Conservation (phyloP, 768 basidiomycete genomes). For the Podaxis sp. region DNA sequence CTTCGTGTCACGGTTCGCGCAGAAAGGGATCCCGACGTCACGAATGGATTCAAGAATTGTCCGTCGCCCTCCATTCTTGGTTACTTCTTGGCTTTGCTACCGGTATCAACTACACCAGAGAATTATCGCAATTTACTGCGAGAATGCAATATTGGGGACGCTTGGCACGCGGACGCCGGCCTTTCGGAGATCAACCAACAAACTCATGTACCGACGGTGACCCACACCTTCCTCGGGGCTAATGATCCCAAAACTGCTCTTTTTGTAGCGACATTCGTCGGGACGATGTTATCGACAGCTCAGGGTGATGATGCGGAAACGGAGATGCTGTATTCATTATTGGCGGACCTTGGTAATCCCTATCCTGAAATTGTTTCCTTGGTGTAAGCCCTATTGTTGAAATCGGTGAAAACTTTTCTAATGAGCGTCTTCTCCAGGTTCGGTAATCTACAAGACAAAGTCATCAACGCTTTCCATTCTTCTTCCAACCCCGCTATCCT, state of each 20-base stretch:
- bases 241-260: slow-evolving; percentile 62
- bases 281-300: slow-evolving; percentile 68
- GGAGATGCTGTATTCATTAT: slow-evolving; percentile 70
- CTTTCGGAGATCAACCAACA: slow-evolving; percentile 35
- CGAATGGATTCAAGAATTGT: slow-evolving; percentile 38
- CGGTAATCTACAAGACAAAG: slow-evolving; percentile 69
- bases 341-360: slow-evolving; percentile 62
- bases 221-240: slow-evolving; percentile 56
- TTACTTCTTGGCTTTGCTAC: slow-evolving; percentile 76
- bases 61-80: slow-evolving; percentile 61
- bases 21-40: slow-evolving; percentile 22
- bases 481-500: slow-evolving; percentile 71
- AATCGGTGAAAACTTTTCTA: slow-evolving; percentile 3
- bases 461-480: slow-evolving; percentile 67
- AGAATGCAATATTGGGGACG: slow-evolving; percentile 54
- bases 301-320: slow-evolving; percentile 81
- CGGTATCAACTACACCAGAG: slow-evolving; percentile 54
- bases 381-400: slow-evolving; percentile 47
- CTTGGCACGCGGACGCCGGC: slow-evolving; percentile 36
- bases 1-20: slow-evolving; percentile 55
- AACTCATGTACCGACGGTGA: slow-evolving; percentile 46
- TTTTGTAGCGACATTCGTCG: slow-evolving; percentile 68
- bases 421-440: slow-evolving; percentile 43
- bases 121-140: slow-evolving; percentile 58
- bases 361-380: slow-evolving; percentile 73